A percentile compares a stretch with the other conserved stretches of the same genome.
phyloP scores from a whole-genome alignment of 2,329 filamentous ascomycete species.

The Cladophialophora carrionii region DNA sequence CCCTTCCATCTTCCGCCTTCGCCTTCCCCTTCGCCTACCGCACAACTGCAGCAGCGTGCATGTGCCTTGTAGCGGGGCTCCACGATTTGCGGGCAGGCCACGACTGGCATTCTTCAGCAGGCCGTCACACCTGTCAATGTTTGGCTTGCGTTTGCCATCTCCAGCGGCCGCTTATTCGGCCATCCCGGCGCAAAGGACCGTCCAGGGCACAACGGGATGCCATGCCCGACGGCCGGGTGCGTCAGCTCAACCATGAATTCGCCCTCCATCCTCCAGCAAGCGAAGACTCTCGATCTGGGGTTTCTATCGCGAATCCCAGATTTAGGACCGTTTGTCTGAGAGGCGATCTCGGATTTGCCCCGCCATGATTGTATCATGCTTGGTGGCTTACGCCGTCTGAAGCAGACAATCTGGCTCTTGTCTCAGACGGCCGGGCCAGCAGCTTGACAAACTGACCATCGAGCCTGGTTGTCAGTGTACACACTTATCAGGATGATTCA shows the following conservation, averaged over 20 bases:
- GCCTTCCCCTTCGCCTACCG: no score
- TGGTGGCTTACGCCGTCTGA: background rate
- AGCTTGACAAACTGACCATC: background rate
- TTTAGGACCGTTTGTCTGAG: background rate
- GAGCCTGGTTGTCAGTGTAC: background rate
- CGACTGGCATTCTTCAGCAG: constrained; percentile 24
- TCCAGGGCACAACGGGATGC: constrained; percentile 6
- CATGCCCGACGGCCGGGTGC: constrained; percentile 19
- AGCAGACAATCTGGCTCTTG: background rate
- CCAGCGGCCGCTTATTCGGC: background rate
- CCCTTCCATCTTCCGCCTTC: no score
- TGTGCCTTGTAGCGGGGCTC: background rate
- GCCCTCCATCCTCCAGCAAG: constrained; percentile 1
- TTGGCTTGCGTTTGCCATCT: constrained; percentile 14
- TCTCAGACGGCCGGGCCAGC: constrained; percentile 2
- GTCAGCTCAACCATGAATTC: constrained; percentile 17
- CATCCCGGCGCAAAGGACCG: constrained; percentile 16
- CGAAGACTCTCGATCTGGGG: constrained; percentile 15
- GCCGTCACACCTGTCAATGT: constrained; percentile 24
- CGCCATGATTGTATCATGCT: background rate
- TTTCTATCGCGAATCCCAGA: constrained; percentile 8
- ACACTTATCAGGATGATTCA: background rate
- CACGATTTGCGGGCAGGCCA: constrained; percentile 17
- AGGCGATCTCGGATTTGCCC: constrained; percentile 1
- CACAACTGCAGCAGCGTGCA: no score